Evolutionary conservation across 495 filamentous ascomycete species (phyloP), one percentile per base, ranked within the genome.

Genomic region (Xylaria curta): DNA sequence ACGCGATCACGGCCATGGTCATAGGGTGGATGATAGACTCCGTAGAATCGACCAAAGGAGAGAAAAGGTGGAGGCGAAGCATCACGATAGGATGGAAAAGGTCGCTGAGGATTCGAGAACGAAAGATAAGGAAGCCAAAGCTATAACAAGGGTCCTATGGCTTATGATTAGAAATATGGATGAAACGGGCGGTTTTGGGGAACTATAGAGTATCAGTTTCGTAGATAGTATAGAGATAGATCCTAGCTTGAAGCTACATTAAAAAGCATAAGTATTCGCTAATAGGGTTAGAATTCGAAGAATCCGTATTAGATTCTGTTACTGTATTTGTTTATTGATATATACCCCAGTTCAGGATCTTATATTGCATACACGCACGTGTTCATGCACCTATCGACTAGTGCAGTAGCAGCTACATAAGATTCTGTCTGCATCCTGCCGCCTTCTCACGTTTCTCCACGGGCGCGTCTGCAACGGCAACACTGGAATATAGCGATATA

Each of bases 91-190:
- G 36, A 51, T 66, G 15, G 62, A 66, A 21, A 66, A 66, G 62
- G 62, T 40, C 17, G 28, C 44, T 21, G 62, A 66, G 44, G 17
- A 36, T 9, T 66, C 44, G 17, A 51, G 15, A 28, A 3, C 42
- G 17, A 66, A 66, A 28, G 62, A 66, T 51, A 51, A 66, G 44
- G 62, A 66, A 24, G 44, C 24, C 8, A 66, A 66, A 36, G 44
- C 62, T 17, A 66, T 66, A 28, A 66, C 28, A 38, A 66, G 21
- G 62, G 28, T 66, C 26, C 24, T 66, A 26, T 66, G 62, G 62
- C 26, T 66, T 3, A 51, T 51, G 28, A 66, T 66, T 36, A 46
- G 44, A 38, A 66, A 66, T 9, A 3, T 66, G 26, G 28, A 51
- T 36, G 62, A 66, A 46, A 24, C 31, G 1, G 47, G 61, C 15